phyloP scores from a whole-genome alignment of 2,329 filamentous ascomycete species.

The Ophiostoma perfectum region DNA sequence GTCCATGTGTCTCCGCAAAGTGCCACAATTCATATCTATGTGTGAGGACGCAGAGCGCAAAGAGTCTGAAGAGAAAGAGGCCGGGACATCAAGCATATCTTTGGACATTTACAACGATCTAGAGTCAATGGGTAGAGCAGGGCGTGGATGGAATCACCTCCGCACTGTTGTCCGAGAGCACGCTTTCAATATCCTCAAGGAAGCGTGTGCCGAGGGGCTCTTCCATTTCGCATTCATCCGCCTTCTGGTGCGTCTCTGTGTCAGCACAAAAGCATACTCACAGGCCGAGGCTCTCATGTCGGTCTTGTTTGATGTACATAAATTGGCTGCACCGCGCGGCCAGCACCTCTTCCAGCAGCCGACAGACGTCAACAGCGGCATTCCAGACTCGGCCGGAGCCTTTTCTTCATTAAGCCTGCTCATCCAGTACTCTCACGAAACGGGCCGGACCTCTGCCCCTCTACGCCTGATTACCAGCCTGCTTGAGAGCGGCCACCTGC shows the following conservation, averaged over 20 bases:
- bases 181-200: slow-evolving; percentile 39
- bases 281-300: slow-evolving; percentile 42
- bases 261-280: slow-evolving; percentile 32
- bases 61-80: slow-evolving; percentile 38
- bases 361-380: slow-evolving; percentile 28
- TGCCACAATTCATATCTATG: slow-evolving; percentile 44
- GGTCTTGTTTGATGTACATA: slow-evolving; percentile 29
- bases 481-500: slow-evolving; percentile 35
- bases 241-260: slow-evolving; percentile 41
- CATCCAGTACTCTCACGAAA: slow-evolving; percentile 32
- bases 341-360: slow-evolving; percentile 7
- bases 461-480: slow-evolving; percentile 37
- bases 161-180: slow-evolving; percentile 44
- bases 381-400: slow-evolving; percentile 28
- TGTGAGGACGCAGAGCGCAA: slow-evolving; percentile 41
- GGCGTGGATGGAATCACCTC: slow-evolving; percentile 44
- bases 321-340: neutral
- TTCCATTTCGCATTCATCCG: slow-evolving; percentile 39
- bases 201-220: slow-evolving; percentile 40
- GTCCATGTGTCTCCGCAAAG: slow-evolving; percentile 44
- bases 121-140: slow-evolving; percentile 38
- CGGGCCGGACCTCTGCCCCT: slow-evolving; percentile 33
- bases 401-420: slow-evolving; percentile 29
- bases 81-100: slow-evolving; percentile 38
- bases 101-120: slow-evolving; percentile 46